Percentiles rank a stretch among this genome's conserved stretches.
Conservation (phyloP, 2,329 filamentous ascomycete species). For the Alternaria angustiovoidea region DNA sequence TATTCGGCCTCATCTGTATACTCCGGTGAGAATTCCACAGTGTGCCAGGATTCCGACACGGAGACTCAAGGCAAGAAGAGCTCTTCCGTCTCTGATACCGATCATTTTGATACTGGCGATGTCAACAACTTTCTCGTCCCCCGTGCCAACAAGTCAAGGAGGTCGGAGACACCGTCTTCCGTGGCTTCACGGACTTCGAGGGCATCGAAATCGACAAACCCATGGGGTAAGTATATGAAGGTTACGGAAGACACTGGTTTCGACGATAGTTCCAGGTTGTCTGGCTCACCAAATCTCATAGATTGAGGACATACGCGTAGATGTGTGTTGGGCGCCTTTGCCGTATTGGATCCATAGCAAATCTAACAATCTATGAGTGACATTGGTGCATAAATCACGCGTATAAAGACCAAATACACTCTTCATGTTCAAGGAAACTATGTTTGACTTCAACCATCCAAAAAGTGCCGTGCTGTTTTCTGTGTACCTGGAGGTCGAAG, state of each 20-base stretch:
- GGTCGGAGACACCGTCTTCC: not conserved
- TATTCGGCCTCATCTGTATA: not conserved
- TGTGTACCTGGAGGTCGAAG: not conserved
- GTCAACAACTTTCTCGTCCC: not conserved
- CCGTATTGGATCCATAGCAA: too few species aligned
- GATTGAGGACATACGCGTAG: not conserved
- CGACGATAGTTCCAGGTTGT: not conserved
- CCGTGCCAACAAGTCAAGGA: not conserved
- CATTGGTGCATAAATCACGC: not conserved
- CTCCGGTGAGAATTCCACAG: not conserved
- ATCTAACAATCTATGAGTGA: not conserved
- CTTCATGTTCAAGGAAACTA: not conserved
- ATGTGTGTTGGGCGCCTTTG: not conserved
- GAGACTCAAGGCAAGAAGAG: not conserved
- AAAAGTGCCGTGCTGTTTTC: not conserved
- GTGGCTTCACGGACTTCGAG: not conserved
- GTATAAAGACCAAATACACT: not conserved
- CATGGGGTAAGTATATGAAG: conserved; percentile 1
- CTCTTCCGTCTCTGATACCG: not conserved
- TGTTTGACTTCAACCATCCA: not conserved
- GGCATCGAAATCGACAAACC: conserved; percentile 4
- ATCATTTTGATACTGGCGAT: not conserved
- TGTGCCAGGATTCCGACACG: not conserved
- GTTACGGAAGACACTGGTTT: not conserved
- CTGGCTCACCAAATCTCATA: not conserved